Base-by-base conservation (phyloP, 2,329 filamentous ascomycete genomes). In the Apiospora arundinis region DNA sequence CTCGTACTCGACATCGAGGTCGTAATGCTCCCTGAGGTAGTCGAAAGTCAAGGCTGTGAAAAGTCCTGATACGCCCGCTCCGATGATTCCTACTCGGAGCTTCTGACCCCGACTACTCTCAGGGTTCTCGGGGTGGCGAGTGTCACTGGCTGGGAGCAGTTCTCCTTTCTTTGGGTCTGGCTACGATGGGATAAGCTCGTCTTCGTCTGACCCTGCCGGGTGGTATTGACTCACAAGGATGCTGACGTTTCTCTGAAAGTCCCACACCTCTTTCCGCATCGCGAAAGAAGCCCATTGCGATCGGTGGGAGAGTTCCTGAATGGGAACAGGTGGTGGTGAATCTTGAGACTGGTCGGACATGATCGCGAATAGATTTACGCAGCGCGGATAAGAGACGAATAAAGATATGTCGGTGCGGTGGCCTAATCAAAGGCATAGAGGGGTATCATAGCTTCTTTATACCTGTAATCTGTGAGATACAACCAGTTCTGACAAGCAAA, bases 31-130 rank as follows among this genome's bases (percentile, higher is more conserved):
- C 5, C 68, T 69, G 40, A 74, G 71, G 5, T 48, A 65, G 28
- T 75, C 71, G 11, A 75, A 68, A 1, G 74, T 72, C 70, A 75
- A 71, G 21, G 70, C 73, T n/a, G 73, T 68, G 63, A 74, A 76
- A 0, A 76, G 70, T 3, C 75, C 74, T 2, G 70, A 69, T 12
- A 71, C 69, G 6, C 74, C 74, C 1, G 73, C 74, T 8, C 74
- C 74, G 14, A 75, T 56, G 60, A 75, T 69, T 37, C 52, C 72
- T 40, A 75, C 70, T 37, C 73, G 70, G 46, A 70, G 60, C 65
- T 70, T 70, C 52, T 37, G 28, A 3, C 21, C 28, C 52, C 37
- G 52, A n/a, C 28, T n/a, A 37, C 52, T 2, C 6, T 37, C 8
- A 28, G 28, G 18, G 6, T n/a, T 28, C 28, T 60, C 28, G 8